Conservation (phyloP, 1,139 yeast genomes). For the Taphrina sp. region DNA sequence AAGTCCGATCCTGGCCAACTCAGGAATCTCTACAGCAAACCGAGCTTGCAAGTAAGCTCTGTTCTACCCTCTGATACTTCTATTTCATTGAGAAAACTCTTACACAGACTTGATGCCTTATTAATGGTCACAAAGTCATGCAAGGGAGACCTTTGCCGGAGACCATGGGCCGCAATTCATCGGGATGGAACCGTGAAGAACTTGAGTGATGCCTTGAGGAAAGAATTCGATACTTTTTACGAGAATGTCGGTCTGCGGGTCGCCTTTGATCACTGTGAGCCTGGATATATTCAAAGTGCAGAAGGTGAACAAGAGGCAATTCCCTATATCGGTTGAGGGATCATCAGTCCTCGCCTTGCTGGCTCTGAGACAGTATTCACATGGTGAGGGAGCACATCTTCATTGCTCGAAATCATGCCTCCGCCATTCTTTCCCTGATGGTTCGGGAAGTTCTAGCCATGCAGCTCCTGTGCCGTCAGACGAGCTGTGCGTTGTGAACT, state of each 20-base stretch:
- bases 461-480: no score
- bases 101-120: constrained; percentile 21
- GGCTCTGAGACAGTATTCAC: no score
- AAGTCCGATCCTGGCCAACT: constrained; percentile 30
- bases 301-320: constrained; percentile 21
- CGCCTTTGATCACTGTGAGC: constrained; percentile 14
- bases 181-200: constrained; percentile 4
- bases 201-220: constrained; percentile 8
- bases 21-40: constrained; percentile 5
- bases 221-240: constrained; percentile 8
- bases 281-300: constrained; percentile 20
- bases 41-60: background rate
- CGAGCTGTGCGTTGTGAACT: no score
- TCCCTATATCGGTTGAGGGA: no score
- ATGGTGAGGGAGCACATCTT: no score
- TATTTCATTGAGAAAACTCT: constrained; percentile 8
- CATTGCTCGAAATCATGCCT: no score
- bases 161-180: constrained; percentile 29
- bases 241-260: constrained; percentile 1
- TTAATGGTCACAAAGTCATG: constrained; percentile 28
- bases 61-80: no score
- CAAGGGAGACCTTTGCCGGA: constrained; percentile 15
- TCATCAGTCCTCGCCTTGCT: no score
- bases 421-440: no score
- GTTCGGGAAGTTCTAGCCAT: no score